Percentiles rank a stretch among this genome's conserved stretches.
Evolutionary conservation across 257 asterid species (phyloP).

Genomic region (Solanum paucissectum): DNA sequence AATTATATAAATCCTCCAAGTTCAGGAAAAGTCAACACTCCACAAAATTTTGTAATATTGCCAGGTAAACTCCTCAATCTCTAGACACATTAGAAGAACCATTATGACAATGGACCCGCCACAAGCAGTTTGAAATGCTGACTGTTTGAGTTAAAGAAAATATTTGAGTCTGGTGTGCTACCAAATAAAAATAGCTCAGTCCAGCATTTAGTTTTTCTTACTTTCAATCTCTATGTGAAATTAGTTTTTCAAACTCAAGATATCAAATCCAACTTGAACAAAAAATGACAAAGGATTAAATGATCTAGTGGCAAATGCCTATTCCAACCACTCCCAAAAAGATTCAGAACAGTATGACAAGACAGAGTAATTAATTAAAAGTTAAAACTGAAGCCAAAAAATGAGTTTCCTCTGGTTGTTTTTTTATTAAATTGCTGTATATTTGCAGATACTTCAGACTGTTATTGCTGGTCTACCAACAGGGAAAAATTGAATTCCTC

Average conservation of each 20-base stretch:
- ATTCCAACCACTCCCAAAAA: neutral
- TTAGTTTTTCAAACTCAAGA: neutral
- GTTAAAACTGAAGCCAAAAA: neutral
- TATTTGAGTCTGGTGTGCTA: neutral
- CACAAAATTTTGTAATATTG: neutral
- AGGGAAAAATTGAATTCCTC: neutral
- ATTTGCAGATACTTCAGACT: neutral
- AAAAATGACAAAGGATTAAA: neutral
- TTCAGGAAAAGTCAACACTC: neutral
- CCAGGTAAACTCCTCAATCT: neutral
- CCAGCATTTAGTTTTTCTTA: neutral
- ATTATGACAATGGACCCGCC: neutral
- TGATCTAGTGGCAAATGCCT: neutral
- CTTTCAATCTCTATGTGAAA: neutral
- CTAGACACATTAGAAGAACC: neutral
- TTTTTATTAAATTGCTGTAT: neutral
- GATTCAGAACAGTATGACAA: neutral
- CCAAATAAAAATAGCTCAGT: neutral
- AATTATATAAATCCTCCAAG: neutral
- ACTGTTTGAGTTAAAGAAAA: neutral
- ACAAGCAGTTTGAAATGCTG: neutral
- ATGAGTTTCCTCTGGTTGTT: neutral
- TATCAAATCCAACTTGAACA: neutral
- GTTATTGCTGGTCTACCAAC: neutral
- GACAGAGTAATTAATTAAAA: neutral